Conservation (phyloP, 495 filamentous ascomycete species). For the Lindgomyces ingoldianus region DNA sequence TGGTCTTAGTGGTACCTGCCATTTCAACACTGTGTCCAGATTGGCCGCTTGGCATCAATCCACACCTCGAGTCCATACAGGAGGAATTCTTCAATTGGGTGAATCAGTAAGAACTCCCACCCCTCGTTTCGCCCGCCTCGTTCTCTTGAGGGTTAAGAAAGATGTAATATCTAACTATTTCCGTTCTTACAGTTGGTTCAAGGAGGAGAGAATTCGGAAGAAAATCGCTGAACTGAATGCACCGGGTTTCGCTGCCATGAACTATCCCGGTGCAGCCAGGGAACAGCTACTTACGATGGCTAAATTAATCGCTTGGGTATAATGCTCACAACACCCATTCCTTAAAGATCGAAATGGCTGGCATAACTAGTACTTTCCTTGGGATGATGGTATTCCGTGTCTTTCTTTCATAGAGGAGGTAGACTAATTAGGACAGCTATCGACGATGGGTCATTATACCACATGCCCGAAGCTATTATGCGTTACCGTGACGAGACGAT, state of each 20-base stretch:
- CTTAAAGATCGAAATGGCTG: neutral
- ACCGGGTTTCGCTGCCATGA: slow-evolving; percentile 3
- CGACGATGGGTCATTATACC: slow-evolving; percentile 1
- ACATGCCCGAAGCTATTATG: slow-evolving; percentile 5
- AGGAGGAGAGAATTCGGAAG: slow-evolving; percentile 3
- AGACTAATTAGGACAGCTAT: slow-evolving; percentile 1
- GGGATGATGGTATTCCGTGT: slow-evolving; percentile 1
- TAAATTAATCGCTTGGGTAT: slow-evolving; percentile 2
- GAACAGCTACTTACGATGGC: slow-evolving; percentile 3
- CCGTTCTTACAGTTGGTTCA: neutral
- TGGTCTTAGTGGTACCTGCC: slow-evolving; percentile 4
- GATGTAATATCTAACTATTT: slow-evolving; percentile 1
- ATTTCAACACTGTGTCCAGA: slow-evolving; percentile 5
- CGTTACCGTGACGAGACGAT: slow-evolving; percentile 1
- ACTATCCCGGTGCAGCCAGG: slow-evolving; percentile 2
- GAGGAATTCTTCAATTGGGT: slow-evolving; percentile 3
- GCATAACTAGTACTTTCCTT: neutral
- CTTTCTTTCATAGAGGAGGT: neutral
- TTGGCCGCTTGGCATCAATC: slow-evolving; percentile 5
- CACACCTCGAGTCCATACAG: slow-evolving; percentile 5
- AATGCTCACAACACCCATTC: neutral
- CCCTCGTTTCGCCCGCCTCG: neutral
- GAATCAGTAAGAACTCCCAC: neutral
- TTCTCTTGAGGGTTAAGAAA: slow-evolving; percentile 1
- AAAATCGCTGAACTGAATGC: slow-evolving; percentile 4